A percentile compares a stretch with the other conserved stretches of the same genome.
Conservation (phyloP, 108 stramenopile genomes). For the Cyclotella baltica region DNA sequence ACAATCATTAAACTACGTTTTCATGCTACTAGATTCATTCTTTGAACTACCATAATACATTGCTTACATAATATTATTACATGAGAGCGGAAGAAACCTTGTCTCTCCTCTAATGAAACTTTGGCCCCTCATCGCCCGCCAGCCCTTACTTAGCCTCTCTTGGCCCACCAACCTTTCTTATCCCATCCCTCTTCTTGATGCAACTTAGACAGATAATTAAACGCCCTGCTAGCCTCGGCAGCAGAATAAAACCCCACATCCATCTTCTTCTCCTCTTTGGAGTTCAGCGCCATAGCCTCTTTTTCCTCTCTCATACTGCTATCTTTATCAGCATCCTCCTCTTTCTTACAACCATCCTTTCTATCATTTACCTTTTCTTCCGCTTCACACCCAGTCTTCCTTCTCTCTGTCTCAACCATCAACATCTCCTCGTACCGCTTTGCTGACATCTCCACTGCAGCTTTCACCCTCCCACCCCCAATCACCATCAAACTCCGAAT, state of each 20-base stretch:
- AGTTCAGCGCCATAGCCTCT: too few relatives aligned
- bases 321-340: constrained; percentile 31
- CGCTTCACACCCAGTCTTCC: constrained; percentile 24
- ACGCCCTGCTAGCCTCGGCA: constrained; percentile 77
- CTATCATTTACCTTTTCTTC: too few relatives aligned
- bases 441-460: constrained; percentile 64
- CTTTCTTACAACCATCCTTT: constrained; percentile 14
- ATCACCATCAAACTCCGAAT: constrained; percentile 91
- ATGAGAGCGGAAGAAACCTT: too few relatives aligned
- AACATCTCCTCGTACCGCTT: constrained; percentile 43
- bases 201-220: constrained; percentile 80
- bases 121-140: too few relatives aligned
- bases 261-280: constrained; percentile 48
- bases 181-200: constrained; percentile 93
- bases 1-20: too few relatives aligned
- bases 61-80: too few relatives aligned
- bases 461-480: constrained; percentile 84
- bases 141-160: constrained; percentile 79
- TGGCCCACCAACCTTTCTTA: constrained; percentile 84
- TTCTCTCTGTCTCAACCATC: constrained; percentile 13
- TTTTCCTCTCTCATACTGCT: constrained; percentile 12
- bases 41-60: too few relatives aligned
- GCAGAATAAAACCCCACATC: constrained; percentile 60
- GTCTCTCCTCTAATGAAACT: too few relatives aligned
- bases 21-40: too few relatives aligned